Percentiles rank a stretch among this genome's conserved stretches.
Conservation (phyloP, 768 basidiomycete species). For the Mycena vulgaris region DNA sequence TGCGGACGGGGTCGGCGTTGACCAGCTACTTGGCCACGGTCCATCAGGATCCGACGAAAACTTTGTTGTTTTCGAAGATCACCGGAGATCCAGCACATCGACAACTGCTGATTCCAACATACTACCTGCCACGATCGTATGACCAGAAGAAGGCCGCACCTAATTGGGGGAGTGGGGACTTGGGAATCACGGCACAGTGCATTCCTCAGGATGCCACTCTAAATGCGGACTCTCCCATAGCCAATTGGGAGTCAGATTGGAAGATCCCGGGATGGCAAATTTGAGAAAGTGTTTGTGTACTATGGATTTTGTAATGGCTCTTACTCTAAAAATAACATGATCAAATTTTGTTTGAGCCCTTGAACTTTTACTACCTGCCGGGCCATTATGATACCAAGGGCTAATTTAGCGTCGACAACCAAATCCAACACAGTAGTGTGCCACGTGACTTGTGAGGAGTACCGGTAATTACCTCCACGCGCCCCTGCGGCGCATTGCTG, state of each 20-base stretch:
- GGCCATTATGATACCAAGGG: no score
- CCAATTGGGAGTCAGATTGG: not conserved
- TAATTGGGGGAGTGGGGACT: not conserved
- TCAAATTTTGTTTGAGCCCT: no score
- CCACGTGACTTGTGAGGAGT: no score
- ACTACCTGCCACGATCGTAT: not conserved
- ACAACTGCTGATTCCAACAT: not conserved
- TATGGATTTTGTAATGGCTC: no score
- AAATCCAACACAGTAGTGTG: no score
- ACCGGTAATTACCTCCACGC: no score
- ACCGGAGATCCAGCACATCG: not conserved
- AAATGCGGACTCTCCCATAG: not conserved
- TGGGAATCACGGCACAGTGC: not conserved
- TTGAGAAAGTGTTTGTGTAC: no score
- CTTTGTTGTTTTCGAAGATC: constrained; percentile 1
- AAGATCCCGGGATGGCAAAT: not conserved
- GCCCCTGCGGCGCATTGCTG: no score
- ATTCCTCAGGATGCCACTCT: not conserved
- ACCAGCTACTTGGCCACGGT: not conserved
- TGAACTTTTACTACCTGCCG: no score
- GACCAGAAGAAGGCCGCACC: not conserved
- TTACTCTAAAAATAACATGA: no score
- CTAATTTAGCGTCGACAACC: no score
- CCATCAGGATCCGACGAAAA: not conserved
- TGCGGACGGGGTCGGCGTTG: not conserved